Evolutionary conservation across 495 filamentous ascomycete genomes (phyloP).

Genomic region (Neurospora terricola): DNA sequence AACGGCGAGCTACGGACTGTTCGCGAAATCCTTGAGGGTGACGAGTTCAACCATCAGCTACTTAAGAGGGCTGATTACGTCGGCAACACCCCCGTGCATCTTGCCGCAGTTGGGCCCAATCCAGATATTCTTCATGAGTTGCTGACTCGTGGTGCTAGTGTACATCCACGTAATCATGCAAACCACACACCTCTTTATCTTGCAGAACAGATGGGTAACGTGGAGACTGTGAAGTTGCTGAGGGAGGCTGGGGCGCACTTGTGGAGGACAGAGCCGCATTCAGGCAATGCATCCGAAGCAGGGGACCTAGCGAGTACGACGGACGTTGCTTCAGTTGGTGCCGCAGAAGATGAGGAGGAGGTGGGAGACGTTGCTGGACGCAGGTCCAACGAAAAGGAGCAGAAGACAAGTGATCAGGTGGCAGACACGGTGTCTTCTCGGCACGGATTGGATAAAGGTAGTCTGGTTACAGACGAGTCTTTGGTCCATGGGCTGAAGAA

Average conservation of each 20-base stretch:
- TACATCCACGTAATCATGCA: constrained; percentile 72
- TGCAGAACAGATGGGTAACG: constrained; percentile 46
- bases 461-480: neutral
- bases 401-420: neutral
- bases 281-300: constrained; percentile 8
- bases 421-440: neutral
- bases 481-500: neutral
- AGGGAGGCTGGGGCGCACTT: constrained; percentile 27
- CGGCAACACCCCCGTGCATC: constrained; percentile 72
- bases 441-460: neutral
- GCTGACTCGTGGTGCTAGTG: constrained; percentile 68
- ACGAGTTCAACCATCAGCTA: constrained; percentile 47
- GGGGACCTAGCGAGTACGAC: constrained; percentile 6
- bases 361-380: neutral
- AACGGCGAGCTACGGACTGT: constrained; percentile 58
- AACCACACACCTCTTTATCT: constrained; percentile 77
- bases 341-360: neutral
- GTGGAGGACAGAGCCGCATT: constrained; percentile 18
- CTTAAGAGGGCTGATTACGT: constrained; percentile 76
- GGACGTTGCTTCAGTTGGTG: neutral
- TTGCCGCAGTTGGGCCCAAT: constrained; percentile 41
- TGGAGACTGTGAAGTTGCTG: constrained; percentile 55
- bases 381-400: neutral
- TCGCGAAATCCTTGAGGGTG: constrained; percentile 53
- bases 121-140: constrained; percentile 58